phyloP scores from a whole-genome alignment of 345 rosid species.

The Durio zibethinus region DNA sequence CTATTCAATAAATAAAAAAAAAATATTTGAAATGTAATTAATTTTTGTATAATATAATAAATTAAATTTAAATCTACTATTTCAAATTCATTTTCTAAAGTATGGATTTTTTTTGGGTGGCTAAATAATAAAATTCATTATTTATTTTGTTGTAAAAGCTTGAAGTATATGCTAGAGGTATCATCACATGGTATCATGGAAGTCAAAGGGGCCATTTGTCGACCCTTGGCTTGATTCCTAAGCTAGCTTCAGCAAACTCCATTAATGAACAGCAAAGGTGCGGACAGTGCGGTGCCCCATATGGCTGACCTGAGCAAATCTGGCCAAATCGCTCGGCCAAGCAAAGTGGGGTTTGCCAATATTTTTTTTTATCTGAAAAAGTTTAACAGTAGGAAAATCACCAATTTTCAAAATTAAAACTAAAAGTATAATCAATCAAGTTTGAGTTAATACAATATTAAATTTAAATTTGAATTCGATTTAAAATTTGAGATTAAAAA shows the following conservation, averaged over 20 bases:
- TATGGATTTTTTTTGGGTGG: neutral
- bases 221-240: neutral
- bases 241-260: neutral
- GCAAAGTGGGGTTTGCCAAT: slow-evolving; percentile 20
- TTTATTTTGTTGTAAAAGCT: neutral
- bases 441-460: too few relatives aligned
- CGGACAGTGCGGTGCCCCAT: neutral
- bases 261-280: neutral
- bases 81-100: too few relatives aligned
- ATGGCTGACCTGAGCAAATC: slow-evolving; percentile 17
- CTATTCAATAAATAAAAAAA: too few relatives aligned
- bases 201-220: neutral
- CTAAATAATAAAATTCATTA: neutral
- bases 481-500: too few relatives aligned
- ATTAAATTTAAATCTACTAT: too few relatives aligned
- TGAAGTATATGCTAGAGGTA: neutral
- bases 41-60: too few relatives aligned
- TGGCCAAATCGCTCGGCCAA: slow-evolving; percentile 24
- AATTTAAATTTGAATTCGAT: too few relatives aligned
- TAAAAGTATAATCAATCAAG: too few relatives aligned
- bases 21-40: too few relatives aligned
- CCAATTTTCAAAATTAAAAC: too few relatives aligned
- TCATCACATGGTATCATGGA: neutral
- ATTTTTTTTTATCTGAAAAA: too few relatives aligned
- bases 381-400: too few relatives aligned